Base-by-base conservation (phyloP, 2,329 filamentous ascomycete species). In the Fusarium cyanostomum region DNA sequence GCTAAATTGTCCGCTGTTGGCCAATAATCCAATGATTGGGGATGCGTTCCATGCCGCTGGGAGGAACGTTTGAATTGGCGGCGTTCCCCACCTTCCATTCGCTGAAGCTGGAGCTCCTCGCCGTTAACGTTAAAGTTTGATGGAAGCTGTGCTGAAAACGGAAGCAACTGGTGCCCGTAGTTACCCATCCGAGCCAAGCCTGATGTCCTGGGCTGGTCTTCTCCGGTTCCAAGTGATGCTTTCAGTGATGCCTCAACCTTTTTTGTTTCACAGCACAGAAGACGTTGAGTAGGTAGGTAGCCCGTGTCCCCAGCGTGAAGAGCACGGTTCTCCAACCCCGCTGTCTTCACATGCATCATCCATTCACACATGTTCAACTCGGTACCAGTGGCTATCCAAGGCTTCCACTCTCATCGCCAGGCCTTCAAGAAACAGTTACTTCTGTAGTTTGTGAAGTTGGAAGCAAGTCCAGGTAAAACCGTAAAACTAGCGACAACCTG, bases 251-350 rank as follows among this genome's bases (percentile, higher is more conserved):
- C 24, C 39, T 26, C 27, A 43, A 27, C 24, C 39, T 43, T 5
- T 13, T n/a, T n/a, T n/a, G n/a, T n/a, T n/a, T n/a, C n/a, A 30
- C 18, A 42, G 34, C 24, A 59, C 31, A 35, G 12, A 58, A 45
- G 39, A 52, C 26, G 31, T 59, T 54, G 30, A 18, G 30, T 27
- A 15, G 7, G 16, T 5, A 35, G 24, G 33, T 26, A 51, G 45
- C 45, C 44, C 13, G 35, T 51, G 37, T 21, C 4, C 34, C 15
- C 15, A 35, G 8, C 34, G 5, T 11, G 15, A 13, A 21, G 26
- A 42, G 34, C 34, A 35, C 34, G 15, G 7, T 35, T 37, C 31
- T 50, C 33, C 13, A 31, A 33, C 9, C 18, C 35, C 26, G 21
- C 26, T 11, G 16, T 16, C 46, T n/a, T 38, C n/a, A 39, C 33